Evolutionary conservation across 2,329 filamentous ascomycete species (phyloP), one percentile per base, ranked within the genome.

Genomic region (Calonectria montana): DNA sequence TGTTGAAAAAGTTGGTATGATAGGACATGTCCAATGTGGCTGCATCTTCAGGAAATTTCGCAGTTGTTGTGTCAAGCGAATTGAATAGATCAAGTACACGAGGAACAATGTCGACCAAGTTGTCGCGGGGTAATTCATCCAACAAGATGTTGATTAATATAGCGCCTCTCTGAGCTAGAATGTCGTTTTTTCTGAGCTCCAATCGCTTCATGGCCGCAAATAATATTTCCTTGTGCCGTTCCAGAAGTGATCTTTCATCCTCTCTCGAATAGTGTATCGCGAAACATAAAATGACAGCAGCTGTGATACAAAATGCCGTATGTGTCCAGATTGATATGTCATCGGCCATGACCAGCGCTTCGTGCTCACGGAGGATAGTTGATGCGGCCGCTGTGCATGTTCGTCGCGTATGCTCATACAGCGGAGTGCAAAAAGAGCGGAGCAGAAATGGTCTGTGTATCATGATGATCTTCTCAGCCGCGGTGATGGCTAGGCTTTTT

Each of bases 391-490:
- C 66, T 6, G 29, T 37, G 13, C 66, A 69, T 7, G 66, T 69
- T 10, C 35, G 21, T n/a, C 66, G n/a, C 5, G 57, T 69, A 25
- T 63, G 59, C 4, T 31, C 35, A 29, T 69, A 69, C 4, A 35
- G 16, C 25, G 45, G 45, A 5, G 66, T 35, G 3, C 21, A 16
- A 37, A 69, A 64, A 6, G 57, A 69, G 12, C 13, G 23, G 37
- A 69, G 64, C 5, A 69, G 7, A 37, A 69, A 69, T 12, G 57
- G 57, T 1, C 66, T 25, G 21, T 69, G 66, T 9, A 69, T 69
- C 57, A 69, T 53, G n/a, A 69, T 47, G 15, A 69, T 64, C n/a
- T 63, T 69, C n/a, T 69, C 66, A 1, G 66, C 66, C 23, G 66
- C 57, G 1, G 66, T 69, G 9, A 69, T 69, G 2, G 35, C 66